Base-by-base conservation (phyloP, 1,139 yeast genomes). In the Pneumocystis wakefieldiae region DNA sequence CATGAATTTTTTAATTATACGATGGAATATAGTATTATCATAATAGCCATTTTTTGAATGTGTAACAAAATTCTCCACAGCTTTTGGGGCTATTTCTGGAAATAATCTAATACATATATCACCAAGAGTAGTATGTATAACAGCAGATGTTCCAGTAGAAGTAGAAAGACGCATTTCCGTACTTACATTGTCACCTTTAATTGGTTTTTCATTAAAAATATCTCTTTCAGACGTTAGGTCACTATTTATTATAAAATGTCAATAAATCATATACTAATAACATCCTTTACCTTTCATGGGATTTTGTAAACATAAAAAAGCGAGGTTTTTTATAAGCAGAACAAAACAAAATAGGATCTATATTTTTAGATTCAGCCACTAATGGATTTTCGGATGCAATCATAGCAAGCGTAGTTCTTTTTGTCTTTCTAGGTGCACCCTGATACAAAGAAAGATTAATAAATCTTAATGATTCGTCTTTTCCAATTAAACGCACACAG, bases 1-100 rank as follows among this genome's bases (percentile, higher is more conserved):
- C 83, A 81, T 80, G 64, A 81, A 80, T 58, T 74, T 73, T 64
- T 76, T 75, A 63, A 81, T 78, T 8, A 80, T 77, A 39, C 83
- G 71, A 67, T 81, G 83, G 68, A 81, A 81, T 0, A 75, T 74
- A 12, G 77, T 69, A 41, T 73, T 71, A 67, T 78, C 74, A 70
- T 79, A 80, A 68, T 77, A 78, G 17, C 76, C 76, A 3, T 71
- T 72, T 53, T 69, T 65, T 67, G 80, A 75, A 36, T 76, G 73
- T 17, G 71, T 70, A 12, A 75, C 69, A 66, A 80, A 80, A 68
- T 80, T 80, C 66, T 78, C 79, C 3, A 75, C 78, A 0, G 82
- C 76, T 62, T 74, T 69, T 1, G 82, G 82, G 0, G 79, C 76
- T 36, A 73, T 69, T 53, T 72, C 69, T 1, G 75, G 74, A 67